Evolutionary conservation across 1,284 basidiomycete species (phyloP), one percentile per base, ranked within the genome.

Genomic region (Cutaneotrichosporon dermatis): DNA sequence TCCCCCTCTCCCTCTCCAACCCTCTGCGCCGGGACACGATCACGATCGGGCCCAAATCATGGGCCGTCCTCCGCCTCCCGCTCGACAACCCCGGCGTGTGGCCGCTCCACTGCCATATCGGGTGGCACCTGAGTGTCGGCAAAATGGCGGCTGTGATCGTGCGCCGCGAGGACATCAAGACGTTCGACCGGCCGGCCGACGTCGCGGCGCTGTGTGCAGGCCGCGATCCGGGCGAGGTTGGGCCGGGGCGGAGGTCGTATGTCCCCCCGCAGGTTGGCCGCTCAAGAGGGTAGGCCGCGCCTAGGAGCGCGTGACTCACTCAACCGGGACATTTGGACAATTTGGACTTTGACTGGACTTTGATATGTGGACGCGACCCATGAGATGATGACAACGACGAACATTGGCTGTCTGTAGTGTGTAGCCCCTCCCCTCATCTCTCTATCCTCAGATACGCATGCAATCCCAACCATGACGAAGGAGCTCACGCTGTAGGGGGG

Each of bases 1-100:
- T 61, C n/a, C 51, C 4, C 11, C 59, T 74, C 34, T 72, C 74
- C 54, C 62, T 70, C 13, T 56, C 49, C 11, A 79, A 77, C 54
- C 78, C 79, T 6, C 56, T 77, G 13, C 68, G 77, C 25, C 65
- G 78, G 41, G 79, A 80, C 57, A 74, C 72, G 25, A 54, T 77
- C 35, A 60, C 66, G 33, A 68, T 79, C 8, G 58, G 66, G 4
- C 66, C 66, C 49, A 61, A 53, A 16, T 44, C 37, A 13, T 71
- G 66, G 57, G 66, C 66, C 4, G 64, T 79, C 34, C 43, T 76
- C 40, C 58, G 67, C 41, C 43, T 67, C 35, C 57, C 55, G 8
- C 62, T 65, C 9, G 67, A 69, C 57, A 64, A 61, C 42, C 66
- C 66, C 2, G 67, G 66, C 35, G 66, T 69, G 34, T 66, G 64